Conservation (phyloP, 345 rosid genomes). For the Rhodomyrtus tomentosa region DNA sequence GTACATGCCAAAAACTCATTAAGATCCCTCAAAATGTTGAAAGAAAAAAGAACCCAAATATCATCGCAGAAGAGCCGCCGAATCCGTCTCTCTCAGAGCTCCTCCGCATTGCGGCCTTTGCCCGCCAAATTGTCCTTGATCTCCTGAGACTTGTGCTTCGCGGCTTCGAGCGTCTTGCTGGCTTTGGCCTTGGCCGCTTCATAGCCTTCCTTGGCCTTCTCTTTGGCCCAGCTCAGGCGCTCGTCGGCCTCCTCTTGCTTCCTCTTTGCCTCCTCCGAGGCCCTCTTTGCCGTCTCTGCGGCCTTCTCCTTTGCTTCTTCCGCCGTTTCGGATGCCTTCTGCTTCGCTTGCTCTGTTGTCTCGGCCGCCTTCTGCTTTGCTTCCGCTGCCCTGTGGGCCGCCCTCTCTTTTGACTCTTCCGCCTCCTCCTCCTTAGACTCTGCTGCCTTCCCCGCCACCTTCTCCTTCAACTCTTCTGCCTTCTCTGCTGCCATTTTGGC, state of each 20-base stretch:
- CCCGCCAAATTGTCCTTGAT: neutral
- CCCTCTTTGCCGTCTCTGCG: neutral
- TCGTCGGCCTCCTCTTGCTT: constrained; percentile 8
- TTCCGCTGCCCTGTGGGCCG: constrained; percentile 8
- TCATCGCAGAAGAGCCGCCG: neutral
- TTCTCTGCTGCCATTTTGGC: neutral
- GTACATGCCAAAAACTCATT: neutral
- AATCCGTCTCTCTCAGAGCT: constrained; percentile 4
- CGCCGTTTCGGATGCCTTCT: neutral
- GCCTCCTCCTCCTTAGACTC: neutral
- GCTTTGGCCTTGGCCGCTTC: constrained; percentile 18
- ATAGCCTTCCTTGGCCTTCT: constrained; percentile 18
- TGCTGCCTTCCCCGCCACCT: neutral
- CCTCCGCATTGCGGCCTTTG: constrained; percentile 6
- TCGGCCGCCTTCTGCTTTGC: constrained; percentile 1
- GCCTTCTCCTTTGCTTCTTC: constrained; percentile 16
- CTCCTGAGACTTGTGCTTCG: constrained; percentile 7
- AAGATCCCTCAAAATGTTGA: neutral
- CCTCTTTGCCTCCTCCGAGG: constrained; percentile 1
- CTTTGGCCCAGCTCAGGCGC: constrained; percentile 17
- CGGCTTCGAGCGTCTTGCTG: constrained; percentile 1
- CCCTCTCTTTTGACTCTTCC: constrained; percentile 8
- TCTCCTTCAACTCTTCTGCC: neutral
- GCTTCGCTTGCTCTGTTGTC: neutral
- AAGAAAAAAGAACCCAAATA: neutral